Evolutionary conservation across 1,284 basidiomycete genomes (phyloP).

Genomic region (Pterula multifida): DNA sequence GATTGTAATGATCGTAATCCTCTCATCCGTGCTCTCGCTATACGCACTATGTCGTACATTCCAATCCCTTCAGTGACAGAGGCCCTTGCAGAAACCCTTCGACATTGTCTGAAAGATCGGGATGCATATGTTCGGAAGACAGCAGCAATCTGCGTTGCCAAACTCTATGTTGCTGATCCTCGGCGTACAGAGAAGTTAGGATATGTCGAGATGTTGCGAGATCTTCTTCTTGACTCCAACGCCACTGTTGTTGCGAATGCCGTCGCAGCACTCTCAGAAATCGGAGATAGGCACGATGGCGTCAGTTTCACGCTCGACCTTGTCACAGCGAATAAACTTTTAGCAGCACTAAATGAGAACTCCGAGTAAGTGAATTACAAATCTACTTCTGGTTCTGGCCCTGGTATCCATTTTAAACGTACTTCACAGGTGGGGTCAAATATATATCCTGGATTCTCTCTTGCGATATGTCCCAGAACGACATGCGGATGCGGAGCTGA

Average conservation of each 20-base stretch:
- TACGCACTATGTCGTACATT: conserved; percentile 95
- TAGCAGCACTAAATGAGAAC: conserved; percentile 78
- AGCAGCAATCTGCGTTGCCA: conserved; percentile 88
- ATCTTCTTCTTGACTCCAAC: conserved; percentile 85
- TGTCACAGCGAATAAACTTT: conserved; percentile 73
- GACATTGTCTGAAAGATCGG: conserved; percentile 79
- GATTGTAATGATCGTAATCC: conserved; percentile 90
- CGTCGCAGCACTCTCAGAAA: conserved; percentile 87
- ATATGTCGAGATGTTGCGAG: conserved; percentile 78
- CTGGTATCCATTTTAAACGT: conserved; percentile 4
- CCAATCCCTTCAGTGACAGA: conserved; percentile 74
- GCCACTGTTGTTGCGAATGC: conserved; percentile 94
- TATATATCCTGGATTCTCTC: conserved; percentile 93
- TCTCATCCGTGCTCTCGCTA: conserved; percentile 83
- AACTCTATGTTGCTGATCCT: conserved; percentile 80
- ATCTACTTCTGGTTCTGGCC: conserved; percentile 5
- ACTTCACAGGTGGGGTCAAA: conserved; percentile 84
- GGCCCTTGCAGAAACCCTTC: conserved; percentile 72
- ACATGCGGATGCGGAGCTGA: conserved; percentile 81
- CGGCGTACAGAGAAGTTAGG: conserved; percentile 74
- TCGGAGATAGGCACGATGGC: conserved; percentile 82
- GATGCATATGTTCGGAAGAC: conserved; percentile 97
- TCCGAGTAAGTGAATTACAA: conserved; percentile 59
- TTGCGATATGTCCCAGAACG: conserved; percentile 87
- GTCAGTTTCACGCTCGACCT: conserved; percentile 82